phyloP scores from a whole-genome alignment of 2,329 filamentous ascomycete genomes.

The Cercospora sp. region DNA sequence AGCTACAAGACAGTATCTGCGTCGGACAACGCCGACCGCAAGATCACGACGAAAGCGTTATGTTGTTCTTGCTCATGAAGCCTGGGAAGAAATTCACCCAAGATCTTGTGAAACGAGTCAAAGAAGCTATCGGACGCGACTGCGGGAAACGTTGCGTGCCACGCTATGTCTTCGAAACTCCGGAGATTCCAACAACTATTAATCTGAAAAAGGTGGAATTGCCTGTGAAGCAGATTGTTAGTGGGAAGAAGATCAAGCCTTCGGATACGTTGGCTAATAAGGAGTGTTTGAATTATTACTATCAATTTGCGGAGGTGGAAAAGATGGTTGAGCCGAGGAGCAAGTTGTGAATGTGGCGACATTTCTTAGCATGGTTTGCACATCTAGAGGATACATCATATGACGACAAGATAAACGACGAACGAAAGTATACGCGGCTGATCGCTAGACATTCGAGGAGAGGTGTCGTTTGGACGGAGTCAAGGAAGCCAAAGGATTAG shows the following conservation, averaged over 20 bases:
- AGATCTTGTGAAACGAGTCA: slow-evolving; percentile 59
- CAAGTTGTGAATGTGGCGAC: slow-evolving; percentile 42
- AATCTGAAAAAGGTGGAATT: slow-evolving; percentile 85
- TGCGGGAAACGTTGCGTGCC: slow-evolving; percentile 75
- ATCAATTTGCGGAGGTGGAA: slow-evolving; percentile 73
- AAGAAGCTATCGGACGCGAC: slow-evolving; percentile 64
- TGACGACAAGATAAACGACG: neutral
- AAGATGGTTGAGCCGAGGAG: slow-evolving; percentile 53
- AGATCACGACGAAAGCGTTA: slow-evolving; percentile 59
- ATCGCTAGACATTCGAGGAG: no score
- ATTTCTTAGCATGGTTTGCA: no score
- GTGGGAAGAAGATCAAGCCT: slow-evolving; percentile 69
- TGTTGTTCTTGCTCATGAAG: slow-evolving; percentile 62
- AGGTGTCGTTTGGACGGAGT: no score
- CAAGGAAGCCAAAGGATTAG: no score
- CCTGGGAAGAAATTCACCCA: slow-evolving; percentile 58
- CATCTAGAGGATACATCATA: neutral
- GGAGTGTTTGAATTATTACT: slow-evolving; percentile 72
- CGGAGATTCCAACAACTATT: slow-evolving; percentile 80
- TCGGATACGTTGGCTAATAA: slow-evolving; percentile 78
- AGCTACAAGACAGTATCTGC: slow-evolving; percentile 71
- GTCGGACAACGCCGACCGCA: slow-evolving; percentile 70
- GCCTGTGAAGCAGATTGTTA: slow-evolving; percentile 81
- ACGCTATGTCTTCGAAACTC: slow-evolving; percentile 74
- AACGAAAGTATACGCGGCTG: neutral